These are phyloP conservation scores for Plasmopara viticola DNA, from an alignment of 352 stramenopile genomes.

Conservation along the genomic window DNA sequence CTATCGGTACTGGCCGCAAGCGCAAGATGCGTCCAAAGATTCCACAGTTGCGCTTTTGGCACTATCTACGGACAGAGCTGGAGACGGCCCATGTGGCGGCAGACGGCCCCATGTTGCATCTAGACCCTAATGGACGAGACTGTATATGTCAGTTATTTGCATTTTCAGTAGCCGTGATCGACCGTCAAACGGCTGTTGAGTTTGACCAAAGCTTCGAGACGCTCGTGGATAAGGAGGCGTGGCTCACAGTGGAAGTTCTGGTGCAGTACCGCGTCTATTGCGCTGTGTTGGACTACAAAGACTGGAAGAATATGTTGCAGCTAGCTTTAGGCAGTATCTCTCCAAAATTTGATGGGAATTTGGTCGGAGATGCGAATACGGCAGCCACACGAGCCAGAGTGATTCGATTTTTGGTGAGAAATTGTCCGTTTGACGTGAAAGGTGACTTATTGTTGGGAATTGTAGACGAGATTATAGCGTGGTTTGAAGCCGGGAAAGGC, in stretches of 20 bases:
- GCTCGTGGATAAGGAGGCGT: slow-evolving; percentile 65
- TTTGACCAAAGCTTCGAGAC: slow-evolving; percentile 25
- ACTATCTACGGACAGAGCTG: slow-evolving; percentile 55
- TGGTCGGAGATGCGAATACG: slow-evolving; percentile 14
- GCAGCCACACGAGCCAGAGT: slow-evolving; percentile 29
- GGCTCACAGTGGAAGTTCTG: slow-evolving; percentile 50
- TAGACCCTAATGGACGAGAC: slow-evolving; percentile 67
- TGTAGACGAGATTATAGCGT: slow-evolving; percentile 39
- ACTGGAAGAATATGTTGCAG: slow-evolving; percentile 52
- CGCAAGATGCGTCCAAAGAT: slow-evolving; percentile 28
- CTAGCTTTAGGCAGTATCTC: slow-evolving; percentile 49
- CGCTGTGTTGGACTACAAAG: slow-evolving; percentile 39
- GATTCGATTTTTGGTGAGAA: slow-evolving; percentile 40
- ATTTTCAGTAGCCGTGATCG: slow-evolving; percentile 48
- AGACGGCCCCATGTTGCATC: slow-evolving; percentile 47
- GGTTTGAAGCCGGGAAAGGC: slow-evolving; percentile 34
- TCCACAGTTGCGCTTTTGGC: slow-evolving; percentile 47
- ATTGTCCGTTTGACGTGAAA: slow-evolving; percentile 56
- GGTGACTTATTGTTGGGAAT: slow-evolving; percentile 33
- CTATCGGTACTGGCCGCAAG: slow-evolving; percentile 15
- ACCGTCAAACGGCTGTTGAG: slow-evolving; percentile 21
- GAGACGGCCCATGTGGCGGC: slow-evolving; percentile 42
- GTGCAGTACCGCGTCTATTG: slow-evolving; percentile 66
- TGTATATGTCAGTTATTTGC: slow-evolving; percentile 48
- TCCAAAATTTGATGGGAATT: slow-evolving; percentile 5